These are phyloP conservation scores for Chytriomyces hyalinus DNA, from an alignment of 192 early-diverging fungal species.

Conservation along the genomic window DNA sequence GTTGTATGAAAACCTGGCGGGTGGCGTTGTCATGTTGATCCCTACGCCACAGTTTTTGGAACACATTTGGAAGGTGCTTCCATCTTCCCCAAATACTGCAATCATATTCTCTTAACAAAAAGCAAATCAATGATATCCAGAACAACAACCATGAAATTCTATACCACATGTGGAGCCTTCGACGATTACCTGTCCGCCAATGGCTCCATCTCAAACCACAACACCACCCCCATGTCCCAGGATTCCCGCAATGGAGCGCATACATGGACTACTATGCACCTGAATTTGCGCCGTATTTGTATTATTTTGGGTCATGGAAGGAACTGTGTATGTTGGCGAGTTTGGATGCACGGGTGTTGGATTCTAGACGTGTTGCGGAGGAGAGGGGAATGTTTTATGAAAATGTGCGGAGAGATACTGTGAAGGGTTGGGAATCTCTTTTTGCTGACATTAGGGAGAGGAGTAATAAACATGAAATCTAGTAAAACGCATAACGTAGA, in stretches of 20 bases:
- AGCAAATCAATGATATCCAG: background rate
- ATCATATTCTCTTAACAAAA: background rate
- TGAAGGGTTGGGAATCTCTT: no score
- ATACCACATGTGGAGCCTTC: conserved; percentile 9
- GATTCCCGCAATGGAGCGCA: conserved; percentile 24
- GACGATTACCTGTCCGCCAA: background rate
- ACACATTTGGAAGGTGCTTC: conserved; percentile 15
- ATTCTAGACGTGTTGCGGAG: conserved; percentile 8
- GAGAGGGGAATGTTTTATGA: background rate
- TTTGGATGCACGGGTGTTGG: conserved; percentile 4
- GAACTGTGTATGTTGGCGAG: background rate
- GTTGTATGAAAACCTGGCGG: conserved; percentile 34
- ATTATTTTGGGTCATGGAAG: conserved; percentile 19
- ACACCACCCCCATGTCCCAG: background rate
- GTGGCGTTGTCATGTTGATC: conserved; percentile 19
- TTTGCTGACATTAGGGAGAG: no score
- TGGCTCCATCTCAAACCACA: background rate
- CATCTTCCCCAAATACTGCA: background rate
- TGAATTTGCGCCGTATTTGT: conserved; percentile 26
- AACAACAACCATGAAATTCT: conserved; percentile 12
- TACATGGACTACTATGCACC: conserved; percentile 36
- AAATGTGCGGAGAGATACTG: no score
- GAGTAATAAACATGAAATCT: no score
- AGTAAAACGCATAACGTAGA: no score
- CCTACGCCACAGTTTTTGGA: conserved; percentile 31